Evolutionary conservation across 306 rosid genomes (phyloP), one percentile per base, ranked within the genome.

Genomic region (Arachis hypogaea): DNA sequence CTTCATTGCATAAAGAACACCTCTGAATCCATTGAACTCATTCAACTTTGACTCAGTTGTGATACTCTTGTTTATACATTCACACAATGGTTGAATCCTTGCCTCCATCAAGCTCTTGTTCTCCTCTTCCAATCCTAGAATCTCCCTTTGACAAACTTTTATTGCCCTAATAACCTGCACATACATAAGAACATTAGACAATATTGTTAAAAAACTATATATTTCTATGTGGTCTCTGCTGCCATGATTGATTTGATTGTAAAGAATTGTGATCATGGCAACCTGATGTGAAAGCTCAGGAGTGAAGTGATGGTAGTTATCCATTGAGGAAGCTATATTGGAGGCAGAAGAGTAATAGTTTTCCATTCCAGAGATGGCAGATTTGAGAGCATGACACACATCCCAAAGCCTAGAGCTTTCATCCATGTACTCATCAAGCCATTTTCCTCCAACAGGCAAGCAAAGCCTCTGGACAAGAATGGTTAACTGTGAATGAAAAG

Each of bases 351-450:
- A 62, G 61, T 72, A 73, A 63, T 67, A 84, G 69, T 74, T 81
- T 65, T 89, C 96, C 54, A 87, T 78, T 4, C 85, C 82, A 33
- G 86, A 82, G 67, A 84, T 77, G 9, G 86, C 86, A 7, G 88
- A 83, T 77, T 89, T 89, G 56, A 89, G 86, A 3, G 78, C 83
- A 63, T 87, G 90, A 14, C 85, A 87, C 3, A 89, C 84, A 73
- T 87, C 90, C 96, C 90, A 89, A 42, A 87, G 86, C 75, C 87
- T 79, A n/a, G 96, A 83, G 72, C 87, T 87, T 59, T 89, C 96
- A 33, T 89, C 96, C 96, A 89, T 89, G 82, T 89, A 89, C 58
- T 89, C 96, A 14, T 89, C 86, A 0, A 89, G 82, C 96, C 96
- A 89, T 77, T 89, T 89, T 2, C 88, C 96, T n/a, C 96, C 96